phyloP scores from a whole-genome alignment of 306 rosid species.

The Castanospermum australe region DNA sequence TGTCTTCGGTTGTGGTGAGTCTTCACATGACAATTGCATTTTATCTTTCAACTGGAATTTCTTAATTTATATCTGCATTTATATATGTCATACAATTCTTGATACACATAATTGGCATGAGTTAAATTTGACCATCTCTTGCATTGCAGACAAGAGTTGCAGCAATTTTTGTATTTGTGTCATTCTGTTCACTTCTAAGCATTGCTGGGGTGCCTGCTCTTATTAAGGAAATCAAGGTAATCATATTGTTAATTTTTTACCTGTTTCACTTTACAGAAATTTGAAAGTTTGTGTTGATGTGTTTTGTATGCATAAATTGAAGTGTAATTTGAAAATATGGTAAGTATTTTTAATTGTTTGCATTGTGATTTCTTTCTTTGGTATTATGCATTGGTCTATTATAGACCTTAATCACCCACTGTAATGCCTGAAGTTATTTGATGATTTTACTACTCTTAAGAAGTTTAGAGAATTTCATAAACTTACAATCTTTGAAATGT shows the following conservation, averaged over 20 bases:
- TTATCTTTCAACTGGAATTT: not conserved
- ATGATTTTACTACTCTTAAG: no score
- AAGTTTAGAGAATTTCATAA: not conserved
- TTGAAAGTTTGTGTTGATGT: not conserved
- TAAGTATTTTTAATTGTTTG: not conserved
- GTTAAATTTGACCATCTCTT: not conserved
- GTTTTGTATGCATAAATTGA: not conserved
- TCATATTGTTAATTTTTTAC: not conserved
- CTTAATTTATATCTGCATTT: not conserved
- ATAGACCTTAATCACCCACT: no score
- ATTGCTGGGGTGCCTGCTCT: conserved; percentile 70
- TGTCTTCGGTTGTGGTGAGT: conserved; percentile 94
- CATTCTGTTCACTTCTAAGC: conserved; percentile 66
- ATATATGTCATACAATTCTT: not conserved
- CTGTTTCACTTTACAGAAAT: not conserved
- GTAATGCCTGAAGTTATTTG: no score
- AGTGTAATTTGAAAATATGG: no score
- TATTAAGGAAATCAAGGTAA: conserved; percentile 65
- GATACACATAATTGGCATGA: not conserved
- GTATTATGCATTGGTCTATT: not conserved
- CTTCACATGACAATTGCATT: not conserved
- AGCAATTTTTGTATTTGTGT: conserved; percentile 63
- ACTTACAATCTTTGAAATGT: not conserved
- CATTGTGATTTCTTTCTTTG: not conserved
- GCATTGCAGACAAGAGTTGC: conserved; percentile 88